Percentiles rank a stretch among this genome's conserved stretches.
Conservation (phyloP, 2,329 filamentous ascomycete genomes). For the Colletotrichum zoysiae region DNA sequence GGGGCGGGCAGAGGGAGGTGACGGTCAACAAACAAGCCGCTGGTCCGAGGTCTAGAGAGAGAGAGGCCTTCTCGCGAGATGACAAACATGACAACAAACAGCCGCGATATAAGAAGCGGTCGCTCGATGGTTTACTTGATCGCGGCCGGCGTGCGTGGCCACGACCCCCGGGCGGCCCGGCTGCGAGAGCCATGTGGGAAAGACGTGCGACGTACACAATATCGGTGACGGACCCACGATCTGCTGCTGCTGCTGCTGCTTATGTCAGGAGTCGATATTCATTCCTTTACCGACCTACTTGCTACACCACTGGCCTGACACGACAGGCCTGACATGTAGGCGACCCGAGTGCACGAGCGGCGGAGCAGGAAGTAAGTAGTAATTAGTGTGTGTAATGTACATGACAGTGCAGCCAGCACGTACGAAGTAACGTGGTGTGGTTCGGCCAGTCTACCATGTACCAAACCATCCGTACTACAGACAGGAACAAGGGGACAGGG, state of each 20-base stretch:
- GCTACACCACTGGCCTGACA: not conserved
- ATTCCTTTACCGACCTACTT: not conserved
- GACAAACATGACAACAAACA: slow-evolving; percentile 7
- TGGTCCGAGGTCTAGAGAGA: not conserved
- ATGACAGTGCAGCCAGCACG: not conserved
- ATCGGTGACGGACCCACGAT: too few species aligned
- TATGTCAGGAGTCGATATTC: not conserved
- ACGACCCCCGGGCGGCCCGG: not conserved
- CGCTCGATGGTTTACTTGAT: not conserved
- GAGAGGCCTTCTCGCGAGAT: too few species aligned
- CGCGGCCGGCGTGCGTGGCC: not conserved
- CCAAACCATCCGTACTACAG: too few species aligned
- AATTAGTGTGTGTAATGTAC: too few species aligned
- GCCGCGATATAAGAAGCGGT: too few species aligned
- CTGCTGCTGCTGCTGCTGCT: not conserved
- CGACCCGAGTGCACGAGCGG: slow-evolving; percentile 6
- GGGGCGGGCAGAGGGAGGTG: not conserved
- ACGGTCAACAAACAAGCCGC: slow-evolving; percentile 23
- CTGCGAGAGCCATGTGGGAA: not conserved
- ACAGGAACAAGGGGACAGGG: too few species aligned
- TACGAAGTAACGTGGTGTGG: not conserved
- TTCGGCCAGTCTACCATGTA: too few species aligned
- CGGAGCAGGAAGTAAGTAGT: not conserved
- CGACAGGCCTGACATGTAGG: slow-evolving; percentile 6
- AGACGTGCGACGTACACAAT: not conserved